A percentile compares a stretch with the other conserved stretches of the same genome.
phyloP scores from a whole-genome alignment of 257 asterid species.

The Ajuga chamaepitys region DNA sequence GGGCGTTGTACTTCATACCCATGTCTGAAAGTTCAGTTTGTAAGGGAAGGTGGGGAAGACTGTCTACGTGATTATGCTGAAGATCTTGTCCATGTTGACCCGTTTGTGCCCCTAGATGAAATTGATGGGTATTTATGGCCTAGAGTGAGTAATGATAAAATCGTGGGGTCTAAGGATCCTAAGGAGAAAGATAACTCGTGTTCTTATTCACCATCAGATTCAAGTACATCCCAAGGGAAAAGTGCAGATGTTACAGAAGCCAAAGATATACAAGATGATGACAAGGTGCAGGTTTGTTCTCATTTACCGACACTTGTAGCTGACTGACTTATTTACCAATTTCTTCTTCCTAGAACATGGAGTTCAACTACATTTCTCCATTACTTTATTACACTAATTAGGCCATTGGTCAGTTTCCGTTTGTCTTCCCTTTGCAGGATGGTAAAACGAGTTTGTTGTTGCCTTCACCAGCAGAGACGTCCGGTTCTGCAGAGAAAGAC shows the following conservation, averaged over 20 bases:
- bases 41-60: constrained; percentile 51
- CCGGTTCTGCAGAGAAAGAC: constrained; percentile 25
- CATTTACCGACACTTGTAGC: neutral
- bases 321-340: neutral
- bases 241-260: constrained; percentile 27
- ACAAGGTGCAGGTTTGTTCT: constrained; percentile 37
- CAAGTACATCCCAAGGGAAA: constrained; percentile 32
- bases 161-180: constrained; percentile 19
- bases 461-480: constrained; percentile 34
- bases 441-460: constrained; percentile 18
- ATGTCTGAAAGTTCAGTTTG: constrained; percentile 72
- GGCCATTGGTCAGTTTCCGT: neutral
- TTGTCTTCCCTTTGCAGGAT: constrained; percentile 37
- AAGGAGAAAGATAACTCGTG: constrained; percentile 31
- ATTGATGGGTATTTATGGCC: constrained; percentile 64
- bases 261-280: constrained; percentile 24
- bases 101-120: constrained; percentile 63
- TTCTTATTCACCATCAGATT: constrained; percentile 33
- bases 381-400: neutral
- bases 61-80: constrained; percentile 43
- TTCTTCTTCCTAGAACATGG: neutral
- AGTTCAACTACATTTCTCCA: neutral
- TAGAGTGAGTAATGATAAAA: constrained; percentile 37
- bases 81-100: constrained; percentile 69
- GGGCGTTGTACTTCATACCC: constrained; percentile 65